Evolutionary conservation across 306 rosid genomes (phyloP), one percentile per base, ranked within the genome.

Genomic region (Ceratonia siliqua): DNA sequence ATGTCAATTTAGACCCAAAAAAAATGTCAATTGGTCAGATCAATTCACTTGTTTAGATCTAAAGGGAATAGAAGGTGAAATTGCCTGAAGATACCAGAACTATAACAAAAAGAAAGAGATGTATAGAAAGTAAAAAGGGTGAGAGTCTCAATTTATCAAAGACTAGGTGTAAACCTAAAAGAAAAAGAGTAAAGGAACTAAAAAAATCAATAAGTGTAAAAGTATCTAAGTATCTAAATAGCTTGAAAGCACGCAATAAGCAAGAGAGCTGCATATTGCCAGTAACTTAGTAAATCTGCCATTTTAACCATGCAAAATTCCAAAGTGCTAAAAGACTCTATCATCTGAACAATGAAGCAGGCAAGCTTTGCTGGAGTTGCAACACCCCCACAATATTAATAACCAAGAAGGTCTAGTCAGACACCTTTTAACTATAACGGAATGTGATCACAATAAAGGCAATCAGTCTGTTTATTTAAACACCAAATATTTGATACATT

Each of bases 401-500:
- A 42, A 55, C 33, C 75, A 45, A 53, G 13, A 73, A 50, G 13
- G 46, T 38, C 33, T 35, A 65, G 22, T 46, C 54, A 69, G 15
- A 18, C 33, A 14, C 64, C 30, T 11, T 0, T 49, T 10, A 30
- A 13, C 13, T 28, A 58, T 46, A 39, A 30, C 76, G 52, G 30
- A 71, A 62, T 77, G 32, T 11, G 39, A 64, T 73, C 30, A 36
- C 30, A 64, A 21, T 8, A 35, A 36, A 79, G 38, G 32, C 68
- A 73, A 36, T 13, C 8, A 13, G 7, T 28, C 20, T 28, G 0
- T 42, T 14, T 12, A 42, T 42, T 39, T 39, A 39, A 39, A 39
- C 38, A 39, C 45, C 45, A 39, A 39, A 8, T 42, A 11, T 4
- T 27, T n/a, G 28, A 32, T 61, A 57, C 45, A 68, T 10, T 24